Percentiles rank a stretch among this genome's conserved stretches.
Evolutionary conservation across 2,329 filamentous ascomycete genomes (phyloP).

Genomic region (Colletotrichum orbiculare): DNA sequence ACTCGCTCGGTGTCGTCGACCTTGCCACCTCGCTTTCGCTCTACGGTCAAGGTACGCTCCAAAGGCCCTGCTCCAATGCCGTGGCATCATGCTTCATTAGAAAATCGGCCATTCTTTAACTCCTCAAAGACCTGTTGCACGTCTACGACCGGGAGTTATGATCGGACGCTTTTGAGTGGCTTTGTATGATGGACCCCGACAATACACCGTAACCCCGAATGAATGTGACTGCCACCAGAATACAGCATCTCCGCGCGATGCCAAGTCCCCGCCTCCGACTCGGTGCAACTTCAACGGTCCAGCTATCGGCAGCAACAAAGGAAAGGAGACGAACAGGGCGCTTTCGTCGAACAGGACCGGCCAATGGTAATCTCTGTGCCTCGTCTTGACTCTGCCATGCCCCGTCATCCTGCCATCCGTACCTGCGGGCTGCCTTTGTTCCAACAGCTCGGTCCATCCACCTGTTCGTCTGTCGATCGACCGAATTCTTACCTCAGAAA

Average conservation of each 20-base stretch:
- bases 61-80: conserved; percentile 24
- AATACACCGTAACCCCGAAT: conserved; percentile 27
- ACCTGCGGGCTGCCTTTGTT: no score
- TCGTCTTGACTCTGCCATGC: no score
- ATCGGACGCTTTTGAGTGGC: background rate
- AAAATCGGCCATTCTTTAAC: background rate
- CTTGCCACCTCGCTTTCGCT: background rate
- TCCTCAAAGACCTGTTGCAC: background rate
- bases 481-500: no score
- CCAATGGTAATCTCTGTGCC: no score
- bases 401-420: no score
- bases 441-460: no score
- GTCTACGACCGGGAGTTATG: background rate
- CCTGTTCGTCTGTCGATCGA: no score
- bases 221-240: background rate
- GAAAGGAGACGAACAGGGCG: no score
- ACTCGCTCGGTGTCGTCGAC: no score
- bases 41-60: conserved; percentile 10
- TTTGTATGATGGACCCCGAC: conserved; percentile 2
- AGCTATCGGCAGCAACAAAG: no score
- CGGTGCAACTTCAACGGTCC: conserved; percentile 1
- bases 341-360: no score
- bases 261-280: conserved; percentile 10
- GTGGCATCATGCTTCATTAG: background rate
- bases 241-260: background rate